These are phyloP conservation scores for Lanmaoa rubissima DNA, from an alignment of 768 basidiomycete species.

Conservation along the genomic window DNA sequence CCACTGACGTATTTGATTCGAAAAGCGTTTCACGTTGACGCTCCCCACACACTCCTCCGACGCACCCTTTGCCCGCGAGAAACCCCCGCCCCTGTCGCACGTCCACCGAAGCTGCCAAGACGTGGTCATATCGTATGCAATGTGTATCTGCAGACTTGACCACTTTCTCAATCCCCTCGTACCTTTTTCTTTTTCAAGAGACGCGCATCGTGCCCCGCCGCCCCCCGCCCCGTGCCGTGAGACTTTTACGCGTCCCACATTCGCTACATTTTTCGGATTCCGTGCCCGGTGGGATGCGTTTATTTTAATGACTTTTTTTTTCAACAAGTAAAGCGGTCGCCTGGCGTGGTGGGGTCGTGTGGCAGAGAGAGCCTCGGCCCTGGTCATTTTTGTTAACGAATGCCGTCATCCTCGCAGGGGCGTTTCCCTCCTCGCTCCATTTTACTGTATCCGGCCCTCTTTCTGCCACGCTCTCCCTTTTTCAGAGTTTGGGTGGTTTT, in stretches of 20 bases:
- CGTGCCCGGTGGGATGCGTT: background rate
- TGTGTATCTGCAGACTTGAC: conserved; percentile 6
- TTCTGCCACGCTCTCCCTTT: background rate
- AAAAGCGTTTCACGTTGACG: conserved; percentile 25
- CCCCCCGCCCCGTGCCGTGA: background rate
- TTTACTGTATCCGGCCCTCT: conserved; percentile 13
- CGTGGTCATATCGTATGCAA: background rate
- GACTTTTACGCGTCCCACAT: conserved; percentile 1
- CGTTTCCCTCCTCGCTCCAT: conserved; percentile 6
- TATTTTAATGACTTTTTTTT: background rate
- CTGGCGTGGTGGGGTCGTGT: conserved; percentile 9
- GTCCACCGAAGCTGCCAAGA: background rate
- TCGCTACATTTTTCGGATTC: background rate
- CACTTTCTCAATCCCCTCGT: background rate
- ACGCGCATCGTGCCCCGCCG: background rate
- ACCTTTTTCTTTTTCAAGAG: background rate
- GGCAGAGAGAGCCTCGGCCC: conserved; percentile 3
- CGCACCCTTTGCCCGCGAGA: conserved; percentile 20
- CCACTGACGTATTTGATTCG: conserved; percentile 20
- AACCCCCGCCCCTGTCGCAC: conserved; percentile 4
- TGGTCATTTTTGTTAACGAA: conserved; percentile 2
- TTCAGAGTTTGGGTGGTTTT: background rate
- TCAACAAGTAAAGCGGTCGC: conserved; percentile 2
- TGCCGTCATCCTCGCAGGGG: conserved; percentile 17
- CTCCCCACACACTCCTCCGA: conserved; percentile 24